Evolutionary conservation across 2,329 filamentous ascomycete genomes (phyloP).

Genomic region (Blastomyces gilchristii): DNA sequence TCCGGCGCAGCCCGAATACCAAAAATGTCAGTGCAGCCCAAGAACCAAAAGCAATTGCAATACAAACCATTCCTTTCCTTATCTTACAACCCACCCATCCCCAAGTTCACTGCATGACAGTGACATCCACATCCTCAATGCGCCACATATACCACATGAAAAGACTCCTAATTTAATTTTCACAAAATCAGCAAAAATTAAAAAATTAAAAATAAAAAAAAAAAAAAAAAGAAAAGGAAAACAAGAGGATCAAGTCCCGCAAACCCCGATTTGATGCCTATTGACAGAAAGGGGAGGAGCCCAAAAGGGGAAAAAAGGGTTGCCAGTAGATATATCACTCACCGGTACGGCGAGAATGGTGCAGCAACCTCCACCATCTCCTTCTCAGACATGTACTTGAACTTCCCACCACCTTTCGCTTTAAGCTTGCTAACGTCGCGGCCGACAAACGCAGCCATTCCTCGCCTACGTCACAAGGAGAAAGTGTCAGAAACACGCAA

Average conservation of each 20-base stretch:
- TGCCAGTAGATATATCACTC: conserved; percentile 20
- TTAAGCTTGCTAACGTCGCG: conserved; percentile 77
- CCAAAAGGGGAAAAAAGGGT: conserved; percentile 12
- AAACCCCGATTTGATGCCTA: not conserved
- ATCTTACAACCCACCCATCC: not conserved
- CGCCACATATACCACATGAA: conserved; percentile 99
- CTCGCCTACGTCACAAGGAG: conserved; percentile 42
- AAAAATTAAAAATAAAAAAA: not conserved
- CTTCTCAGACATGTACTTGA: conserved; percentile 93
- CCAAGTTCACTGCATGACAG: conserved; percentile 31
- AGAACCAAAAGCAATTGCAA: not conserved
- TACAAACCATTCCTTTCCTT: conserved; percentile 10
- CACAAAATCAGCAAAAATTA: not conserved
- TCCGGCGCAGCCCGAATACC: not conserved
- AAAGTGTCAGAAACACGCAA: not conserved
- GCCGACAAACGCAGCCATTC: conserved; percentile 81
- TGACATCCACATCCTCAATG: conserved; percentile 66
- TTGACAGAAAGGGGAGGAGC: not conserved
- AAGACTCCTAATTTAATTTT: conserved; percentile 50
- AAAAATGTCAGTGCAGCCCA: not conserved
- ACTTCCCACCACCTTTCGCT: conserved; percentile 68
- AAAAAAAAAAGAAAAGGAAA: not conserved
- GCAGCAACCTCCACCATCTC: conserved; percentile 81
- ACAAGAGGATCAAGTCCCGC: not conserved
- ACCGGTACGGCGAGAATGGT: conserved; percentile 72